Conservation (phyloP, 2,329 filamentous ascomycete genomes). For the Metarhizium humberi region DNA sequence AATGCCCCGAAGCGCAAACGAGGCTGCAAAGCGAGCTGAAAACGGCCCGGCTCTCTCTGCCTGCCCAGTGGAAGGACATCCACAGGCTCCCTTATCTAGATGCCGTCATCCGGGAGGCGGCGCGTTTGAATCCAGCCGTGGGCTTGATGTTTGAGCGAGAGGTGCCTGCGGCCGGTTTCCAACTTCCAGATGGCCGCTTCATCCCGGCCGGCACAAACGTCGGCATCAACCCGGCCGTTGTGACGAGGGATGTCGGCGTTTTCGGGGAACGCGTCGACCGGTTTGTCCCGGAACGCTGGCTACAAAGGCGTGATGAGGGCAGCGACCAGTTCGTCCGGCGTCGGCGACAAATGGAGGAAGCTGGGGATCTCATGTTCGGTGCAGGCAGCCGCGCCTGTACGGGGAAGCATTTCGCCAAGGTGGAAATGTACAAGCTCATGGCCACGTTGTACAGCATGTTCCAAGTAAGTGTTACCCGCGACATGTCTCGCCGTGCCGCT, state of each 20-base stretch:
- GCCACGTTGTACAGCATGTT: conserved; percentile 35
- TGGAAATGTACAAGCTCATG: conserved; percentile 26
- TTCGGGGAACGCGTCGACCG: conserved; percentile 35
- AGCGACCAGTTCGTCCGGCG: conserved; percentile 21
- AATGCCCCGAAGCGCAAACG: conserved; percentile 16
- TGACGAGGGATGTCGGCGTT: conserved; percentile 26
- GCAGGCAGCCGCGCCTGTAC: conserved; percentile 29
- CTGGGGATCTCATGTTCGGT: conserved; percentile 27
- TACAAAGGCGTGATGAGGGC: conserved; percentile 17
- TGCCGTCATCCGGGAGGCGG: conserved; percentile 40
- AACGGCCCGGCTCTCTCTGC: conserved; percentile 14
- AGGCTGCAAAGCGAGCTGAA: conserved; percentile 29
- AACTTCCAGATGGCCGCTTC: conserved; percentile 22
- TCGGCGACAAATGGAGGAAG: conserved; percentile 25
- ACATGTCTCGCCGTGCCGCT: neutral
- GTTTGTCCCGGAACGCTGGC: conserved; percentile 40
- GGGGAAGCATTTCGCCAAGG: conserved; percentile 23
- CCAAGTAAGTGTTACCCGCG: conserved; percentile 14
- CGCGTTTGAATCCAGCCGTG: conserved; percentile 39
- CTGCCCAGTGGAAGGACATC: conserved; percentile 11
- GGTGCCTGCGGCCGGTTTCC: conserved; percentile 31
- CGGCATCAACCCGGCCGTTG: conserved; percentile 31
- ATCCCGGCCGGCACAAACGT: conserved; percentile 28
- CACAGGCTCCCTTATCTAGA: conserved; percentile 33
- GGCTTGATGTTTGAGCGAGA: conserved; percentile 39